Percentiles rank a stretch among this genome's conserved stretches.
Evolutionary conservation across 2,329 filamentous ascomycete species (phyloP).

Genomic region (Trichoderma semiorbis): DNA sequence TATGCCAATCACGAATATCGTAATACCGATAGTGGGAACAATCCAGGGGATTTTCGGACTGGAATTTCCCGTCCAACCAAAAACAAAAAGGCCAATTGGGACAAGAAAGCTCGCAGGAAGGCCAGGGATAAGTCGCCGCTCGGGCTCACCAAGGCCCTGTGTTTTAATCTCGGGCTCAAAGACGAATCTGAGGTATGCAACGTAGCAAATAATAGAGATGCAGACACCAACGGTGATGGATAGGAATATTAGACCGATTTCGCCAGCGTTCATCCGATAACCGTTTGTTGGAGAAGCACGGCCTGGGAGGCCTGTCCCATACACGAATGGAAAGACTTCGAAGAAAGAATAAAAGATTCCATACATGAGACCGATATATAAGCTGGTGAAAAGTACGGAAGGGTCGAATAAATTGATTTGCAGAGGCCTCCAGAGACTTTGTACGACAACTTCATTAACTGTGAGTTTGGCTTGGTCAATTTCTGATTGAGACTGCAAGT

Average conservation of each 20-base stretch:
- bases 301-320: not conserved
- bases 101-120: not conserved
- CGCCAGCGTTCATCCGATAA: not conserved
- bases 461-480: not conserved
- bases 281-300: not conserved
- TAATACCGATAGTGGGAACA: not conserved
- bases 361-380: not conserved
- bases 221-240: not conserved
- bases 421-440: not conserved
- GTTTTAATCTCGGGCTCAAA: not conserved
- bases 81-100: not conserved
- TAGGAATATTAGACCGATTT: not conserved
- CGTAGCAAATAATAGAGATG: not conserved
- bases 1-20: not conserved
- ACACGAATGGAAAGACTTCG: not conserved
- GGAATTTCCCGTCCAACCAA: not conserved
- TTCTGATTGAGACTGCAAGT: not conserved
- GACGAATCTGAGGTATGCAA: not conserved
- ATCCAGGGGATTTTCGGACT: not conserved
- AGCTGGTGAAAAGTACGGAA: not conserved
- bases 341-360: constrained; percentile 1
- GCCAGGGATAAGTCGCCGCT: not conserved
- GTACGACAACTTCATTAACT: not conserved
- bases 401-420: not conserved
- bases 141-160: not conserved